Conservation (phyloP, 2,329 filamentous ascomycete genomes). For the Pezicula radicicola region DNA sequence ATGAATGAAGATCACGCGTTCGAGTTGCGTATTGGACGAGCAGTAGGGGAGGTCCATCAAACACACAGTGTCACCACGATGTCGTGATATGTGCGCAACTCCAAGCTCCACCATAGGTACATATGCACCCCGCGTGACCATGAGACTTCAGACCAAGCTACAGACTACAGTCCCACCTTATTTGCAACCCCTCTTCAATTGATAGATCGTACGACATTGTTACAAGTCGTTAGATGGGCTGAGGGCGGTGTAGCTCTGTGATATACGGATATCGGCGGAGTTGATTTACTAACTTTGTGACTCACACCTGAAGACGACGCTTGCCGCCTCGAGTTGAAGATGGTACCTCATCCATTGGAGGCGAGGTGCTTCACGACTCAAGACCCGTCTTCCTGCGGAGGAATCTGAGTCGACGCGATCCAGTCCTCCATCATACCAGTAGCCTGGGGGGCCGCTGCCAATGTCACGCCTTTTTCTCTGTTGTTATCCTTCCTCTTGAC, state of each 20-base stretch:
- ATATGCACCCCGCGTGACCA: neutral
- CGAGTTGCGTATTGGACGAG: neutral
- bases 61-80: neutral
- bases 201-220: neutral
- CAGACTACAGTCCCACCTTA: neutral
- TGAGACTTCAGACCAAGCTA: neutral
- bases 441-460: slow-evolving; percentile 56
- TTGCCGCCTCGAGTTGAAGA: no score
- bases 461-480: slow-evolving; percentile 33
- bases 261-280: no score
- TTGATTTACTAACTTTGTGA: no score
- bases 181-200: neutral
- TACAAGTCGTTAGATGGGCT: no score
- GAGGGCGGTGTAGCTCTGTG: no score
- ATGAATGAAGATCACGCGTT: slow-evolving; percentile 3
- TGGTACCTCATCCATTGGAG: no score
- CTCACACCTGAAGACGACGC: no score
- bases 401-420: slow-evolving; percentile 75
- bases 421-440: slow-evolving; percentile 71
- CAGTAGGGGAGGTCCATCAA: neutral
- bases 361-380: no score
- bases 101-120: neutral
- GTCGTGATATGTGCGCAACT: neutral
- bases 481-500: slow-evolving; percentile 70
- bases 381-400: slow-evolving; percentile 12